These are phyloP conservation scores for Penicillium sp. DNA, from an alignment of 2,329 filamentous ascomycete genomes.

Conservation along the genomic window DNA sequence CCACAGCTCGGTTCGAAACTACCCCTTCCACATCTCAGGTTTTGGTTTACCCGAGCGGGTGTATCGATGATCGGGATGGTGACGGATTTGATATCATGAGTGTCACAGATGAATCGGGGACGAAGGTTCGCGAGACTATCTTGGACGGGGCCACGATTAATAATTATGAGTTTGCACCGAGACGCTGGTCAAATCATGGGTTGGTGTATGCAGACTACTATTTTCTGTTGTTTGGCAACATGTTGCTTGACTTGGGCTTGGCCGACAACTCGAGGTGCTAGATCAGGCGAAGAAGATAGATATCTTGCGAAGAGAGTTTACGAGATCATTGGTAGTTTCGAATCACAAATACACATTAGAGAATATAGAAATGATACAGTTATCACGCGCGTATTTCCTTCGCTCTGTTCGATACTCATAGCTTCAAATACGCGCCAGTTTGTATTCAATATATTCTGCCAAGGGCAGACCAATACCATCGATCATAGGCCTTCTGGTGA, in stretches of 20 bases:
- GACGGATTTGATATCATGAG: constrained; percentile 6
- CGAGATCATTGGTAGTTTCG: too few species aligned
- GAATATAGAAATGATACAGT: too few species aligned
- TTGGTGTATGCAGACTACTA: constrained; percentile 48
- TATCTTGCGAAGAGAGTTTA: too few species aligned
- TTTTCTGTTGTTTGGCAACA: constrained; percentile 45
- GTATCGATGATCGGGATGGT: not conserved
- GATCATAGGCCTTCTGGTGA: too few species aligned
- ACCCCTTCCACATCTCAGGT: not conserved
- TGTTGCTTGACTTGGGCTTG: constrained; percentile 34
- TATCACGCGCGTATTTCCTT: too few species aligned
- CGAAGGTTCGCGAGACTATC: constrained; percentile 41
- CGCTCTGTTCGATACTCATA: too few species aligned
- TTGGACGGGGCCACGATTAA: constrained; percentile 46
- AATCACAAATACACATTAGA: too few species aligned
- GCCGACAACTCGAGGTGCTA: not conserved
- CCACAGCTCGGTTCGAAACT: not conserved
- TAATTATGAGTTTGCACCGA: constrained; percentile 43
- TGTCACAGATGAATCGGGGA: constrained; percentile 4
- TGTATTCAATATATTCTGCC: too few species aligned
- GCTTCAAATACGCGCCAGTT: too few species aligned
- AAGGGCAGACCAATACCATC: too few species aligned
- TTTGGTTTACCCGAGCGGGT: not conserved
- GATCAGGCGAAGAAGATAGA: too few species aligned
- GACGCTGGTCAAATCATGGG: constrained; percentile 42